These are phyloP conservation scores for Heracleum sosnowskyi DNA, from an alignment of 129 eudicot species.

Conservation along the genomic window DNA sequence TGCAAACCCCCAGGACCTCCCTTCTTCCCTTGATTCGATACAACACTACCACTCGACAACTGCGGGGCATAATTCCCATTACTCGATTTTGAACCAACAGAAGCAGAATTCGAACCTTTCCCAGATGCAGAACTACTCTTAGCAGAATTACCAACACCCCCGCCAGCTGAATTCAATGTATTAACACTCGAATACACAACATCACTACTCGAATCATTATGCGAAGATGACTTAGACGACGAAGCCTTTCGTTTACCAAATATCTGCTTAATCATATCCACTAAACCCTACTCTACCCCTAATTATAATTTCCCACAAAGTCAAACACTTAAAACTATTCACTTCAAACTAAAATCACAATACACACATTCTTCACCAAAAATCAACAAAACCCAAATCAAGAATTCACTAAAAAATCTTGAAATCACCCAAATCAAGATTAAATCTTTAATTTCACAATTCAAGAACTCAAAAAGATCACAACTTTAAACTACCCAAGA, in stretches of 20 bases:
- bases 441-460: not conserved
- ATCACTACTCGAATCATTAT: slow-evolving; percentile 22
- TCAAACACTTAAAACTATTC: not conserved
- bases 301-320: not conserved
- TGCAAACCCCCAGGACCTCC: slow-evolving; percentile 27
- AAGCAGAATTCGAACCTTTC: slow-evolving; percentile 16
- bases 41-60: slow-evolving; percentile 1
- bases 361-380: not conserved
- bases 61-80: slow-evolving; percentile 21
- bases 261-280: slow-evolving; percentile 65
- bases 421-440: slow-evolving; percentile 10
- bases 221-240: slow-evolving; percentile 49
- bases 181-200: slow-evolving; percentile 16
- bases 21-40: slow-evolving; percentile 40
- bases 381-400: slow-evolving; percentile 8
- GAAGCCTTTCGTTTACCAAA: slow-evolving; percentile 57
- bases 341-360: not conserved
- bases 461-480: not conserved
- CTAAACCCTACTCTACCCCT: slow-evolving; percentile 13
- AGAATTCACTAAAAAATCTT: slow-evolving; percentile 19
- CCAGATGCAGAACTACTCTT: not conserved
- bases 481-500: not conserved
- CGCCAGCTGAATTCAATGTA: slow-evolving; percentile 22
- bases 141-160: not conserved
- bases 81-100: slow-evolving; percentile 13